These are phyloP conservation scores for Phytopythium kandeliae DNA, from an alignment of 352 stramenopile species.

Conservation along the genomic window DNA sequence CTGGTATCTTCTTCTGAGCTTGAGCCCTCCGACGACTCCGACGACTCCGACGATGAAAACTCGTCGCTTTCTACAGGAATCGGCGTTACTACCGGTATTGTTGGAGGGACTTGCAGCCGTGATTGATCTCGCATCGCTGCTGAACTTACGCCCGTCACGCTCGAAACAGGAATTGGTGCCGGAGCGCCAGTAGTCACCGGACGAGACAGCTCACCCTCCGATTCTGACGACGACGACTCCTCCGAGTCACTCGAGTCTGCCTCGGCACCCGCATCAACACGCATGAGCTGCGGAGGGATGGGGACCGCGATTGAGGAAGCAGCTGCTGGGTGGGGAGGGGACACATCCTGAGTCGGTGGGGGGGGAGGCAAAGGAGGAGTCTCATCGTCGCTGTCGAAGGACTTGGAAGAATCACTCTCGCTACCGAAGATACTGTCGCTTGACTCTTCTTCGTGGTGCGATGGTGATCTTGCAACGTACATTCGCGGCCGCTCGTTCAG, in stretches of 20 bases:
- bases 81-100: background rate
- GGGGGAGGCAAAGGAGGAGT: conserved; percentile 36
- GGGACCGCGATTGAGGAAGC: conserved; percentile 9
- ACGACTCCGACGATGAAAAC: conserved; percentile 19
- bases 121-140: background rate
- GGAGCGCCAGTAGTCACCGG: background rate
- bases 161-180: background rate
- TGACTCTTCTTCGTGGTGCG: conserved; percentile 72
- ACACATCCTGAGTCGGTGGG: conserved; percentile 14
- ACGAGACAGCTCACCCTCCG: background rate
- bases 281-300: conserved; percentile 22
- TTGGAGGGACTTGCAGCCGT: background rate
- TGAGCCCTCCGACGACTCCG: conserved; percentile 23
- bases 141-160: background rate
- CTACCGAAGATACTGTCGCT: conserved; percentile 86
- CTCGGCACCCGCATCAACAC: conserved; percentile 39
- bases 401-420: conserved; percentile 53
- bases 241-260: conserved; percentile 44
- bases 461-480: conserved; percentile 66
- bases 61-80: background rate
- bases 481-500: conserved; percentile 65
- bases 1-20: conserved; percentile 15
- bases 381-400: conserved; percentile 34
- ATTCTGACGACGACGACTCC: conserved; percentile 1
- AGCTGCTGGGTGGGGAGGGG: conserved; percentile 2